Conservation (phyloP, 2,329 filamentous ascomycete species). For the Penicillium janthinellum region DNA sequence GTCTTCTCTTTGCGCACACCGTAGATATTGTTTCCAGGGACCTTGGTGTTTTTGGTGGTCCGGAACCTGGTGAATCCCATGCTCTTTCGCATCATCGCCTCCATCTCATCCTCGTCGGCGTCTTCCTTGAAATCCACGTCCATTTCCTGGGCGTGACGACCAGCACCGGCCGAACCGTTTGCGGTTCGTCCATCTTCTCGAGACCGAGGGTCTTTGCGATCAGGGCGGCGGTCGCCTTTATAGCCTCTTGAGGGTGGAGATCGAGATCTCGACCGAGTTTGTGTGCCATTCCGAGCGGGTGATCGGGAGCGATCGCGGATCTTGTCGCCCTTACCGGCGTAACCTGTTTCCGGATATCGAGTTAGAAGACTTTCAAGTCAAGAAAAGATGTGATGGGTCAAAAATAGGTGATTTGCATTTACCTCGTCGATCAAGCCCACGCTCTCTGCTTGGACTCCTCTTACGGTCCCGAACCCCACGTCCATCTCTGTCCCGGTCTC, state of each 20-base stretch:
- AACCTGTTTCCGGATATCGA: slow-evolving; percentile 24
- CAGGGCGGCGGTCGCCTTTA: slow-evolving; percentile 35
- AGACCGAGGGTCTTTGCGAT: slow-evolving; percentile 33
- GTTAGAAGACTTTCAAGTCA: background rate
- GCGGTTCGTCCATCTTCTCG: slow-evolving; percentile 25
- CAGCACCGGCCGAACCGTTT: slow-evolving; percentile 28
- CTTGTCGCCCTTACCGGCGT: slow-evolving; percentile 35
- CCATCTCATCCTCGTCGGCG: slow-evolving; percentile 63
- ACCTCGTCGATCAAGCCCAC: slow-evolving; percentile 46
- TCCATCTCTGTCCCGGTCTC: slow-evolving; percentile 39
- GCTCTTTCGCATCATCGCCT: slow-evolving; percentile 75
- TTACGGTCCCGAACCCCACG: slow-evolving; percentile 45
- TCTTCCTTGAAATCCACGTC: slow-evolving; percentile 51
- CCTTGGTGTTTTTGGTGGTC: slow-evolving; percentile 84
- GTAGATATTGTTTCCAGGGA: slow-evolving; percentile 82
- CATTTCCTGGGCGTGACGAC: slow-evolving; percentile 37
- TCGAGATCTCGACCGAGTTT: slow-evolving; percentile 23
- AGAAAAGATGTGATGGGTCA: no score
- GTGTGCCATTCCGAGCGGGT: slow-evolving; percentile 40
- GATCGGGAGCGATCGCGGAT: slow-evolving; percentile 39
- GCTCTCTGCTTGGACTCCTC: slow-evolving; percentile 42
- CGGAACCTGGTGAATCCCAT: slow-evolving; percentile 91
- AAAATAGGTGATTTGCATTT: slow-evolving; percentile 6
- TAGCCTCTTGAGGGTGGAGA: slow-evolving; percentile 42
- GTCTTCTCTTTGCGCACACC: slow-evolving; percentile 89